Evolutionary conservation across 257 asterid species (phyloP).

Genomic region (Nicotiana sylvestris): DNA sequence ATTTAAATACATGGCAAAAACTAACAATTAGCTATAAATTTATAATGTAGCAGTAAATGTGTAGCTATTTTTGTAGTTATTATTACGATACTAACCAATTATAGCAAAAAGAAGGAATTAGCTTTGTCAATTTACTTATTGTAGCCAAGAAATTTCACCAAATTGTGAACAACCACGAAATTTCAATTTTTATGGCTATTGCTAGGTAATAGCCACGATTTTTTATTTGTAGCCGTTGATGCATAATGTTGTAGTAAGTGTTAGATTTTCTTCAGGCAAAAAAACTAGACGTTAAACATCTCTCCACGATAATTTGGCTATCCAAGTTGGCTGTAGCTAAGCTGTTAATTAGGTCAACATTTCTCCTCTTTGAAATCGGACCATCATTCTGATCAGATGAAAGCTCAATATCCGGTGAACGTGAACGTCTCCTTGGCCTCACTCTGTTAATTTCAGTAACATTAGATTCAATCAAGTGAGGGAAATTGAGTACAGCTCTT

Average conservation of each 20-base stretch:
- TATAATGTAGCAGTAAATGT: no score
- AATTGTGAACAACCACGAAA: no score
- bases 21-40: no score
- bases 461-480: neutral
- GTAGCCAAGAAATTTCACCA: no score
- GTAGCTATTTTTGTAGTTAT: no score
- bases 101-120: no score
- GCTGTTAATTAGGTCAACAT: neutral
- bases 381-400: neutral
- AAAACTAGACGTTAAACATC: neutral
- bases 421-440: neutral
- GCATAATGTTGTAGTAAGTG: neutral
- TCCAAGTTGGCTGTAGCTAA: neutral
- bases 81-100: no score
- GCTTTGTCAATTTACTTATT: no score
- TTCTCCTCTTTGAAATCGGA: neutral
- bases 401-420: neutral
- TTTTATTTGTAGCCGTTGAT: no score
- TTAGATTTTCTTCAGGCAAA: neutral
- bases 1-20: no score
- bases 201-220: no score
- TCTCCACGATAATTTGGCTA: neutral
- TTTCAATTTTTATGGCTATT: no score
- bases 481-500: neutral
- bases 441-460: neutral